Evolutionary conservation across 2,329 filamentous ascomycete genomes (phyloP), one percentile per base, ranked within the genome.

Genomic region (Pezicula rhizophila): DNA sequence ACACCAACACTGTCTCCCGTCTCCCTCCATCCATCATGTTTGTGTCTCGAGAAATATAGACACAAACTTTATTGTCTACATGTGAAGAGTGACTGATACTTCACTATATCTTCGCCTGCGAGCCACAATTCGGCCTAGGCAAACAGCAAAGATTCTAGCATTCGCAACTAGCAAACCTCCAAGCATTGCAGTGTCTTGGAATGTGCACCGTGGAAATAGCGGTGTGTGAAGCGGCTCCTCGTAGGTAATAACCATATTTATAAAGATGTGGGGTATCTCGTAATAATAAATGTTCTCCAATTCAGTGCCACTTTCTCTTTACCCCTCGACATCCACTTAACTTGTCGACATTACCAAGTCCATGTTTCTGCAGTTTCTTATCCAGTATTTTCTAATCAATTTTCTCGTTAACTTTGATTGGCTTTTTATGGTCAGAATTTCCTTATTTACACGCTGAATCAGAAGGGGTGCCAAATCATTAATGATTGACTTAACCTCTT

Each of bases 371-470:
- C 14, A 52, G 40, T 17, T 51, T 53, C 45, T 57, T 56, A 47
- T 61, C 63, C 60, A 63, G 68, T 26, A 31, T 49, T 17, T 52
- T 59, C 66, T 66, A 70, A 50, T 70, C 63, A 33, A 62, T 57
- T 38, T 61, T 62, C 25, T 66, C 65, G 23, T 63, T 64, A 42
- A 69, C 46, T 62, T 57, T 6, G 58, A 56, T 14, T 73, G 55
- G 1, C 44, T 58, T 35, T 67, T 43, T 14, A 74, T 62, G 35
- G 64, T 64, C 31, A 58, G 56, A 39, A 74, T 67, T 53, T 74
- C 70, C 6, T 70, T 63, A 3, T 52, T 53, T 10, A 74, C 56
- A 52, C 74, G 72, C 33, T 59, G 45, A 34, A 55, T 53, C 47
- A 74, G 52, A 4, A 53, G 52, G 1, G 61, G 57, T 33, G 62